Conservation (phyloP, 2,329 filamentous ascomycete species). For the Pseudogymnoascus sp. region DNA sequence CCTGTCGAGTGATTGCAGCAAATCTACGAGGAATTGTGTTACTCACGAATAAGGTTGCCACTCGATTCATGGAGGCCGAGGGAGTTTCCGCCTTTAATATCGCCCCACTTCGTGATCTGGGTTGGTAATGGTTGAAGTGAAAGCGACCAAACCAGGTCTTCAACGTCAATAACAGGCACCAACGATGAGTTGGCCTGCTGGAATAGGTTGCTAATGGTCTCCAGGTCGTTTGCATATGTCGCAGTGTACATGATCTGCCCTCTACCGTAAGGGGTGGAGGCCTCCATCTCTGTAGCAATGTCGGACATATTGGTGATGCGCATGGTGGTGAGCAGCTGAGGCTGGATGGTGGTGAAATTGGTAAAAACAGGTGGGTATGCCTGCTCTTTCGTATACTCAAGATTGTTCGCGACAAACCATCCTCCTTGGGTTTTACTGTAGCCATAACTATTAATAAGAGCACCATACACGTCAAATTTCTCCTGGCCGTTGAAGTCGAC, state of each 20-base stretch:
- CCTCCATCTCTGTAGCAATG: conserved; percentile 12
- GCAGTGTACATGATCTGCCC: conserved; percentile 10
- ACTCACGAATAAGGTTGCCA: conserved; percentile 9
- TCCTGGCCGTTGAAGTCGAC: neutral
- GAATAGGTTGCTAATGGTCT: conserved; percentile 5
- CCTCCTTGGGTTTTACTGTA: neutral
- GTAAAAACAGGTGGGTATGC: conserved; percentile 11
- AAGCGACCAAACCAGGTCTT: neutral
- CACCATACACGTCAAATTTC: conserved; percentile 8
- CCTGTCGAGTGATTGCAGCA: neutral
- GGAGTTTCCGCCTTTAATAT: conserved; percentile 10
- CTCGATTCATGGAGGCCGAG: conserved; percentile 11
- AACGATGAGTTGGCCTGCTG: conserved; percentile 2
- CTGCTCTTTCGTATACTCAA: conserved; percentile 12
- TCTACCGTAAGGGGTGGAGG: neutral
- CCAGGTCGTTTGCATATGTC: conserved; percentile 10
- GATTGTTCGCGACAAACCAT: conserved; percentile 5
- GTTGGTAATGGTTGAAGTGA: conserved; percentile 10
- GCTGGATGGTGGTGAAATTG: conserved; percentile 7
- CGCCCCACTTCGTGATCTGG: conserved; percentile 9
- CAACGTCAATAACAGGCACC: neutral
- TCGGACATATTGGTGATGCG: conserved; percentile 13
- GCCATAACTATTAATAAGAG: conserved; percentile 11
- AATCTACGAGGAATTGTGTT: neutral
- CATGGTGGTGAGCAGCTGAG: conserved; percentile 10